Evolutionary conservation across 2,329 filamentous ascomycete species (phyloP), one percentile per base, ranked within the genome.

Genomic region (Akanthomyces muscarius): DNA sequence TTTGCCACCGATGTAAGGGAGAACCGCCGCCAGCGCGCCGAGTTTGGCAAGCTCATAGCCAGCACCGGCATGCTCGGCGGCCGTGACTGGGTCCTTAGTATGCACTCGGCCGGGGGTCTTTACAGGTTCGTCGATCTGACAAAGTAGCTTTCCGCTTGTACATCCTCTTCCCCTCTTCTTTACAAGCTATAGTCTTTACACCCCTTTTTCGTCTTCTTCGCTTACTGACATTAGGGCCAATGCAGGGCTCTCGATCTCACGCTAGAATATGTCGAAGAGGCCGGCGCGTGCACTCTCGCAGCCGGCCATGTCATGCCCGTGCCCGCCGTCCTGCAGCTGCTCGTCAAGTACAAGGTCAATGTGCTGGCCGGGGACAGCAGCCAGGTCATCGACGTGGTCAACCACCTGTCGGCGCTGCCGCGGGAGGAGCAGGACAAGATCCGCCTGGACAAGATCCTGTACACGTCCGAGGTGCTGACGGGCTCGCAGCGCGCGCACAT

Each of bases 391-490:
- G 70, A 75, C 1, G 48, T 79, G 2, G 69, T 74, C 0, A 69
- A 76, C 14, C 64, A 75, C 54, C 72, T 80, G 3, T 72, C 75
- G 2, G 70, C 68, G 0, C 64, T 78, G 0, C 45, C 70, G 0
- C 14, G 1, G 1, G 57, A 44, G 6, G 63, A 65, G 5, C 66
- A 68, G 1, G 41, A 68, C 0, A 61, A 63, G 5, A 68, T 80
- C 44, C 70, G 65, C 1, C 47, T 81, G 0, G 61, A 71, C 14
- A 81, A 80, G 64, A 68, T 80, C 0, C 71, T 81, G 3, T 81
- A 81, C 62, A 80, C 79, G 0, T 81, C 78, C 0, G 78, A 81
- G 38, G 66, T 71, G 0, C 66, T 81, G 25, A 76, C 72, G 0
- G 6, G 52, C 0, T 57, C 70, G 0, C 77, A 81, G 42, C 69